These are phyloP conservation scores for Plasmodium sp. DNA, from an alignment of 169 alveolate species.

Conservation along the genomic window DNA sequence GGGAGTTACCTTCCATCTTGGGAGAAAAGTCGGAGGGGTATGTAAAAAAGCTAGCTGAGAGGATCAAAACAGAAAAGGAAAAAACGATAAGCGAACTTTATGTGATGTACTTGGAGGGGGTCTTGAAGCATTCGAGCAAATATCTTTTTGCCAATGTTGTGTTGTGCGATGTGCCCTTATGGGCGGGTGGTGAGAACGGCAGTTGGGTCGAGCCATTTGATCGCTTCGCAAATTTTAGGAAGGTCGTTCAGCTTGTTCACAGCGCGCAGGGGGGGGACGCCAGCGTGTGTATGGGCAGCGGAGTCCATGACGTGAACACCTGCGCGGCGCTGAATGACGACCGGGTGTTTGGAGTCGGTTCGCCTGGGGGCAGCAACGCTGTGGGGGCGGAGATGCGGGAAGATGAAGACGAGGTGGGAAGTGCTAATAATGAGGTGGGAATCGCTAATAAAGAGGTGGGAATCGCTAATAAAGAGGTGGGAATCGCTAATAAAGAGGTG, in stretches of 20 bases:
- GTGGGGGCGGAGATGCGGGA: neutral
- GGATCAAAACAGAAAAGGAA: conserved; percentile 5
- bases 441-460: neutral
- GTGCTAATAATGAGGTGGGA: neutral
- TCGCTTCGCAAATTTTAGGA: conserved; percentile 3
- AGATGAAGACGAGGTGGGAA: neutral
- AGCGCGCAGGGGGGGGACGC: neutral
- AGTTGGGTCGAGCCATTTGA: neutral
- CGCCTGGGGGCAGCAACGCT: neutral
- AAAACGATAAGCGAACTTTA: conserved; percentile 21
- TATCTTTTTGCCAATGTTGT: conserved; percentile 37
- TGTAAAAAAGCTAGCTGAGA: conserved; percentile 7
- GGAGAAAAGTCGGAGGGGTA: neutral
- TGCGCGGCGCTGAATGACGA: neutral
- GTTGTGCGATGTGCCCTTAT: neutral
- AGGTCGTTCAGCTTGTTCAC: conserved; percentile 31
- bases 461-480: neutral
- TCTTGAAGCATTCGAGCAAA: neutral
- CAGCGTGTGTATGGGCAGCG: no score
- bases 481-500: no score
- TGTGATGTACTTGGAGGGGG: conserved; percentile 3
- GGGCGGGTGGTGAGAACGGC: neutral
- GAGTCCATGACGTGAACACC: neutral
- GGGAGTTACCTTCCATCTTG: neutral
- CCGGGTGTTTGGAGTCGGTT: neutral